A percentile compares a stretch with the other conserved stretches of the same genome.
phyloP scores from a whole-genome alignment of 2,329 filamentous ascomycete species.

The Colletotrichum truncatum region DNA sequence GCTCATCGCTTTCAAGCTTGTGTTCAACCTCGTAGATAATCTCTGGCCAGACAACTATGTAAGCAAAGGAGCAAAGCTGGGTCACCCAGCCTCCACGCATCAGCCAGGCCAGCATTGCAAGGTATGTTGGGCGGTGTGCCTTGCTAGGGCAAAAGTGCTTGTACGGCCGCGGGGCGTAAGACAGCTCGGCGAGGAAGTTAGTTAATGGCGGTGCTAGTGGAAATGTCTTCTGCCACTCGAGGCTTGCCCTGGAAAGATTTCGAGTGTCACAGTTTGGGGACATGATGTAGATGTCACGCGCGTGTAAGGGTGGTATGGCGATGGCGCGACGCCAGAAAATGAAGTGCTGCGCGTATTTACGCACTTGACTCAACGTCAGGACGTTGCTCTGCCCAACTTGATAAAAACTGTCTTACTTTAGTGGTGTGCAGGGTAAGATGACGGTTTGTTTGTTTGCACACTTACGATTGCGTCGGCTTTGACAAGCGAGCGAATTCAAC shows the following conservation, averaged over 20 bases:
- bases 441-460: slow-evolving; percentile 19
- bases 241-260: slow-evolving; percentile 73
- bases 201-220: slow-evolving; percentile 84
- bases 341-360: slow-evolving; percentile 89
- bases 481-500: slow-evolving; percentile 83
- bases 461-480: slow-evolving; percentile 71
- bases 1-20: slow-evolving; percentile 72
- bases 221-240: slow-evolving; percentile 80
- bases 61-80: slow-evolving; percentile 90
- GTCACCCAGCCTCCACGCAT: slow-evolving; percentile 94
- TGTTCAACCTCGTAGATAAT: slow-evolving; percentile 84
- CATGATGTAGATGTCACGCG: slow-evolving; percentile 89
- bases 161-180: slow-evolving; percentile 82
- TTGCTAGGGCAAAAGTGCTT: slow-evolving; percentile 86
- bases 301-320: slow-evolving; percentile 89
- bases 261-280: slow-evolving; percentile 87
- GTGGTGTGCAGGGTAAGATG: not conserved
- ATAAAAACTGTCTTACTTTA: slow-evolving; percentile 64
- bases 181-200: slow-evolving; percentile 87
- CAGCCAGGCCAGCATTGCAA: slow-evolving; percentile 92
- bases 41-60: slow-evolving; percentile 84
- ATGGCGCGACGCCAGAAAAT: slow-evolving; percentile 96
- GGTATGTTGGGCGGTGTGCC: slow-evolving; percentile 86
- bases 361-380: slow-evolving; percentile 82
- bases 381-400: slow-evolving; percentile 77